Conservation (phyloP, 257 asterid species). For the Solanum microdontum region DNA sequence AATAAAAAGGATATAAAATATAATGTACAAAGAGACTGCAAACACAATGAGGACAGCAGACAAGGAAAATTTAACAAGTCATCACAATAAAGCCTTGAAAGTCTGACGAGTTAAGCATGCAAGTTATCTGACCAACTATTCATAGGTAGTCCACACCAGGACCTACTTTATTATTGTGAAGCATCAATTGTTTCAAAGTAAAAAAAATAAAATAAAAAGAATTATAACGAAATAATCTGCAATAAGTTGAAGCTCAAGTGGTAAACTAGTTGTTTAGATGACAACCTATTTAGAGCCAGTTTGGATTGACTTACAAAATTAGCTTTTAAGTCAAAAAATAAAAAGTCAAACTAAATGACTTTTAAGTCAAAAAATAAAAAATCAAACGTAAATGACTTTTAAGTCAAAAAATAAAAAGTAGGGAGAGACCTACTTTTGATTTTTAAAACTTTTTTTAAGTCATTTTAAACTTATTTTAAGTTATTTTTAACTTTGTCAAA, state of each 20-base stretch:
- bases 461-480: neutral
- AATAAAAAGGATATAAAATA: neutral
- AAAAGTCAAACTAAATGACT: neutral
- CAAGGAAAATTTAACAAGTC: neutral
- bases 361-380: neutral
- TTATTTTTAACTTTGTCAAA: neutral
- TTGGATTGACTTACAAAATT: neutral
- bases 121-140: neutral
- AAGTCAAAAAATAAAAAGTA: neutral
- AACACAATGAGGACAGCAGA: neutral
- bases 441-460: neutral
- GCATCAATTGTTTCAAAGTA: neutral
- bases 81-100: neutral
- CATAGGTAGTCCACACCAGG: neutral
- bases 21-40: neutral
- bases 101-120: neutral
- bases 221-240: neutral
- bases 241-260: neutral
- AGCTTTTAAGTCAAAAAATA: neutral
- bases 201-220: neutral
- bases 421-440: no score
- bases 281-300: neutral
- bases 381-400: no score
- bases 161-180: neutral
- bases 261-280: neutral